A percentile compares a stretch with the other conserved stretches of the same genome.
Conservation (phyloP, 345 rosid genomes). For the Camelina laxa region DNA sequence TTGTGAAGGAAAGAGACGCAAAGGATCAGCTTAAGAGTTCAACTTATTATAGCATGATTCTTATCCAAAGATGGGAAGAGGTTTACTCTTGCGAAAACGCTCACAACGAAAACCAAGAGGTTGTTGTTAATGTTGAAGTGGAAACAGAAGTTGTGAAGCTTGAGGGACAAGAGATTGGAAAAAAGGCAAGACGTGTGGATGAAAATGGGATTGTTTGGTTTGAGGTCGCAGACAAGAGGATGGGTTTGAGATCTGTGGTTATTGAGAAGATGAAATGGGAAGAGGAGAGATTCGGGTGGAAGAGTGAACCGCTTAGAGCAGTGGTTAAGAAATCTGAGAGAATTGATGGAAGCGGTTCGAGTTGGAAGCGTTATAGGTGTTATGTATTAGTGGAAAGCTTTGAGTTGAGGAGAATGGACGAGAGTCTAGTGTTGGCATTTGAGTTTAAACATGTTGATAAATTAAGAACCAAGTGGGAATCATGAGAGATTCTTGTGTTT, state of each 20-base stretch:
- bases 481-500: constrained; percentile 21
- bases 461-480: constrained; percentile 50
- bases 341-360: constrained; percentile 33
- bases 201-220: constrained; percentile 54
- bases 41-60: constrained; percentile 57
- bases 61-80: constrained; percentile 66
- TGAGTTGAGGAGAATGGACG: constrained; percentile 64
- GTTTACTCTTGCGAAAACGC: constrained; percentile 48
- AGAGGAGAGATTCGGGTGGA: constrained; percentile 61
- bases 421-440: constrained; percentile 49
- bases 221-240: constrained; percentile 23
- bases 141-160: constrained; percentile 47
- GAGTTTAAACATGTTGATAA: constrained; percentile 58
- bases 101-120: constrained; percentile 1
- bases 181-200: constrained; percentile 2
- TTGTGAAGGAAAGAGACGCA: constrained; percentile 49
- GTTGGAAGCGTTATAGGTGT: constrained; percentile 59
- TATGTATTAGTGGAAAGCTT: constrained; percentile 69
- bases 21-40: constrained; percentile 55
- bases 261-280: constrained; percentile 62
- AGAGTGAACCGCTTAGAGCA: constrained; percentile 14
- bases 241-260: constrained; percentile 53
- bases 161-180: constrained; percentile 38
- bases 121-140: constrained; percentile 44
- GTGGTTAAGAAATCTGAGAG: constrained; percentile 45